These are phyloP conservation scores for Fusarium marasasianum DNA, from an alignment of 2,329 filamentous ascomycete genomes.

Conservation along the genomic window DNA sequence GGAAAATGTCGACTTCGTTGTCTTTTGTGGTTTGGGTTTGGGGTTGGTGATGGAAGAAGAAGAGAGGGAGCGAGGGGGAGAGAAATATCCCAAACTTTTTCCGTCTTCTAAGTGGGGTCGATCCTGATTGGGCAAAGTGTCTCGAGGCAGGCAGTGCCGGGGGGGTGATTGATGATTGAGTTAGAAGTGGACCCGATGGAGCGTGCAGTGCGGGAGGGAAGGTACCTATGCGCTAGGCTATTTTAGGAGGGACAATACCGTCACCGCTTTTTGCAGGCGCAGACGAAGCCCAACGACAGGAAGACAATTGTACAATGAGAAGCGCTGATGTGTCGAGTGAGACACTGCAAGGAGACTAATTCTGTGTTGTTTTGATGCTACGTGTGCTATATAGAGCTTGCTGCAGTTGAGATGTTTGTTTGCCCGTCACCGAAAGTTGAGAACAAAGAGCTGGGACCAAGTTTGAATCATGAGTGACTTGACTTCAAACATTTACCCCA, in stretches of 20 bases:
- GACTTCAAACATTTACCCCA: conserved; percentile 18
- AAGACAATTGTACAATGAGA: conserved; percentile 12
- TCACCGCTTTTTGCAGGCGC: conserved; percentile 44
- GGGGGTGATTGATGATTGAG: conserved; percentile 18
- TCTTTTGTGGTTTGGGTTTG: conserved; percentile 54
- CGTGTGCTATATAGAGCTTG: not conserved
- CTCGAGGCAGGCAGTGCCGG: conserved; percentile 26
- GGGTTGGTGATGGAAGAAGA: conserved; percentile 45
- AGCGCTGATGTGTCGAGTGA: conserved; percentile 31
- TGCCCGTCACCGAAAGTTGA: not conserved
- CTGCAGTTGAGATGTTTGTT: not conserved
- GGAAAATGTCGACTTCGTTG: conserved; percentile 69
- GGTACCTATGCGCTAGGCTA: conserved; percentile 26
- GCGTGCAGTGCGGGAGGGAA: conserved; percentile 25
- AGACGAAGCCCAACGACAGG: conserved; percentile 23
- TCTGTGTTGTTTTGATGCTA: not conserved
- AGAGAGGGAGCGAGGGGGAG: conserved; percentile 40
- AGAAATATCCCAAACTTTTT: conserved; percentile 47
- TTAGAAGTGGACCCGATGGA: conserved; percentile 7
- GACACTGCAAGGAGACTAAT: conserved; percentile 32
- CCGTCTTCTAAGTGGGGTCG: conserved; percentile 37
- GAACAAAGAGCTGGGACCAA: not conserved
- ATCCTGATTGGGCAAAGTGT: conserved; percentile 32
- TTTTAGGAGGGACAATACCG: conserved; percentile 28
- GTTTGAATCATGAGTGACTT: conserved; percentile 22